Evolutionary conservation across 805 yeast species (phyloP).

Genomic region (Pichia nanzhaoensis): DNA sequence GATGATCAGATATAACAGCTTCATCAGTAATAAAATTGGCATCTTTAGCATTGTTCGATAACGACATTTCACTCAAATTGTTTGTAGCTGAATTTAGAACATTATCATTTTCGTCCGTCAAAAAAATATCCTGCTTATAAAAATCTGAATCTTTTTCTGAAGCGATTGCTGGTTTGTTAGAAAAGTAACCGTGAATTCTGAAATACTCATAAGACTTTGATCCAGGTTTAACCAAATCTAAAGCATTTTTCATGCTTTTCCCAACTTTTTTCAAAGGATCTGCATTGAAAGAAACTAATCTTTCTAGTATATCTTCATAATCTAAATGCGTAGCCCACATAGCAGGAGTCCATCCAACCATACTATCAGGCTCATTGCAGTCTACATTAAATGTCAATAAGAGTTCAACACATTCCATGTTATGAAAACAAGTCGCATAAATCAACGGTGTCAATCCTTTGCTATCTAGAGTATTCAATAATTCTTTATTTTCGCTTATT

Average conservation of each 20-base stretch:
- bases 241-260: constrained; percentile 41
- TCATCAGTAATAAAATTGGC: constrained; percentile 27
- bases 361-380: constrained; percentile 43
- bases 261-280: constrained; percentile 41
- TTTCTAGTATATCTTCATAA: constrained; percentile 46
- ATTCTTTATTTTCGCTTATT: constrained; percentile 15
- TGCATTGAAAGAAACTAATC: constrained; percentile 57
- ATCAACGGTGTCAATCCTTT: constrained; percentile 43
- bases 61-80: not conserved
- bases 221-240: constrained; percentile 50
- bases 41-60: constrained; percentile 5
- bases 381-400: constrained; percentile 38
- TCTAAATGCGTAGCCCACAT: constrained; percentile 82
- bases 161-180: constrained; percentile 2
- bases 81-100: not conserved
- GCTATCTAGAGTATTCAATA: constrained; percentile 27
- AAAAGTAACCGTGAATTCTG: constrained; percentile 42
- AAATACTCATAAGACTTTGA: constrained; percentile 53
- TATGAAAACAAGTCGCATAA: constrained; percentile 50
- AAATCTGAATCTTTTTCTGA: constrained; percentile 5
- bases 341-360: constrained; percentile 56
- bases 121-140: constrained; percentile 3
- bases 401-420: constrained; percentile 42
- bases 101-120: constrained; percentile 9
- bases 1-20: constrained; percentile 31